These are phyloP conservation scores for Penicillium sp. DNA, from an alignment of 2,329 filamentous ascomycete genomes.

Conservation along the genomic window DNA sequence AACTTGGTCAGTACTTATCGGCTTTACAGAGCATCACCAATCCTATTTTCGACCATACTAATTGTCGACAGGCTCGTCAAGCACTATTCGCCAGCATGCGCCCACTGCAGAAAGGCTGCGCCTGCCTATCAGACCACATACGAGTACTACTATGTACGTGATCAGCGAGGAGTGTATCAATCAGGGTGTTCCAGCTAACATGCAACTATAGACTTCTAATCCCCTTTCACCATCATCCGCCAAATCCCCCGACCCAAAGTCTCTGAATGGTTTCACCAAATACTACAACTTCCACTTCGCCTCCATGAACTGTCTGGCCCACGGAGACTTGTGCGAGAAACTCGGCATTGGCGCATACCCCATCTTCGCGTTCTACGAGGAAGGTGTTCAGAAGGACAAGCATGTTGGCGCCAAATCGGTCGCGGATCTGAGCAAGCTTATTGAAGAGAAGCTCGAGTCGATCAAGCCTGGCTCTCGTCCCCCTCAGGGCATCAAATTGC, in stretches of 20 bases:
- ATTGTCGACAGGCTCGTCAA: conserved; percentile 56
- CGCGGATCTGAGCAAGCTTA: conserved; percentile 67
- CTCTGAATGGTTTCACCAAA: conserved; percentile 72
- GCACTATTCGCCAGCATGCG: conserved; percentile 60
- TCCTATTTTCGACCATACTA: conserved; percentile 18
- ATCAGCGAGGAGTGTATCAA: background rate
- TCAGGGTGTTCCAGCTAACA: conserved; percentile 31
- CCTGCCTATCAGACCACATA: conserved; percentile 91
- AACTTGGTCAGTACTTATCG: conserved; percentile 53
- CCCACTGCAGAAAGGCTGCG: conserved; percentile 78
- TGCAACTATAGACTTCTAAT: conserved; percentile 70
- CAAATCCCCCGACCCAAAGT: conserved; percentile 57
- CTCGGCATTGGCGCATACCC: conserved; percentile 75
- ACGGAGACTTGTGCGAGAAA: conserved; percentile 75
- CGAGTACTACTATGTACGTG: conserved; percentile 76
- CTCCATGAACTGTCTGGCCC: conserved; percentile 82
- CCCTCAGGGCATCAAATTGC: conserved; percentile 68
- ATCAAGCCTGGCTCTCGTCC: conserved; percentile 82
- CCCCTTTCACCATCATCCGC: conserved; percentile 62
- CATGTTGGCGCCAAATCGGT: conserved; percentile 73
- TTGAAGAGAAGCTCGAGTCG: conserved; percentile 78
- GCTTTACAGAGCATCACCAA: conserved; percentile 3
- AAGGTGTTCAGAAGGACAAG: conserved; percentile 71
- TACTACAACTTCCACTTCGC: conserved; percentile 92
- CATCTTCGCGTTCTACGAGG: conserved; percentile 77